Evolutionary conservation across 148 eudicot genomes (phyloP), one percentile per base, ranked within the genome.

Genomic region (Rhododendron molle): DNA sequence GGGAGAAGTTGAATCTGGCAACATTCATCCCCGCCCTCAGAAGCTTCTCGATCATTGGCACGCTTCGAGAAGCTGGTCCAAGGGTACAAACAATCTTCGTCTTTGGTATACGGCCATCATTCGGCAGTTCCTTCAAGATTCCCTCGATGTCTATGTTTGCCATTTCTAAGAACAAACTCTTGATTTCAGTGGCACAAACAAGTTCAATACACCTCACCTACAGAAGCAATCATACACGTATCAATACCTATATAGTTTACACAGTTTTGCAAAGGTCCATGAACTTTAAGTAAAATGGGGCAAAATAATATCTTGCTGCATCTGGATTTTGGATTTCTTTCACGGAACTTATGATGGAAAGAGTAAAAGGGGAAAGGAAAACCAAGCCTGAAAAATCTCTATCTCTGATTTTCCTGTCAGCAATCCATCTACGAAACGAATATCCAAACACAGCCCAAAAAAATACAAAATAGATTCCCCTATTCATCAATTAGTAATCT

Each of bases 111-210:
- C 95, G 90, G 20, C 93, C 93, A 82, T 91, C 95, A 43, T 87
- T 85, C 0, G 94, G 93, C 11, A 86, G 84, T 86, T 92, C 94
- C 88, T 90, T 93, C 85, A 94, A 85, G 67, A 93, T 89, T 77
- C 94, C 97, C 76, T 94, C 95, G 23, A 94, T 93, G 85, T 94
- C 95, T 47, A 94, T 91, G 79, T 88, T 94, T 46, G 97, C 91
- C 97, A 94, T 94, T 69, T 38, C 60, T 6, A 78, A 34, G 20
- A 56, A 28, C 14, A 18, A n/a, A 30, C 13, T 10, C 38, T 32
- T 28, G 52, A 20, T 46, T 18, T 78, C 58, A 71, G 76, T 71
- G 32, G 18, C 76, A 71, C 32, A 14, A 71, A 71, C 1, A 30
- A 71, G 76, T 30, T 71, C 38, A 14, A 20, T 14, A 14, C 76